Evolutionary conservation across 2,329 filamentous ascomycete genomes (phyloP), one percentile per base, ranked within the genome.

Genomic region (Magnaporthiopsis incrustans): DNA sequence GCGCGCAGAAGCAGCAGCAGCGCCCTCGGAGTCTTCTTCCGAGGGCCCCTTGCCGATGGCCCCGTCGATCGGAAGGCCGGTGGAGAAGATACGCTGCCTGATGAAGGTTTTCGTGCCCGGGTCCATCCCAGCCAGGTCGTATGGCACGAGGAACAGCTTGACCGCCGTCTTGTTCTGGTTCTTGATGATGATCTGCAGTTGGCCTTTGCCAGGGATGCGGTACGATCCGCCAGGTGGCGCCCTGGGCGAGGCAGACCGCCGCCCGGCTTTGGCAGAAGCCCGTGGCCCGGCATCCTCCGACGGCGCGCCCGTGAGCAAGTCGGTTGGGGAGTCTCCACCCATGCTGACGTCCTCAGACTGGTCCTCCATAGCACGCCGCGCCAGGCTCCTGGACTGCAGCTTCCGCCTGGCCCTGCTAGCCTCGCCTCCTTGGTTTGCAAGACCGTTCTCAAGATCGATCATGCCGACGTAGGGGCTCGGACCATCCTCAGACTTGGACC

Each of bases 161-260:
- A 98, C 94, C 1, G 95, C 95, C 4, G 95, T 98, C 73, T 98
- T 98, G 78, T 98, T 97, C 22, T 93, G 94, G 71, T 98, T 99
- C 74, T 98, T 98, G 74, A 99, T 91, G 67, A 99, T 89, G 67
- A 99, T 96, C 71, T 99, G 95, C 18, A 99, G 81, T 75, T 98
- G 95, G 0, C 95, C 95, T 74, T 93, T 90, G 71, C 95, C 89
- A 0, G 95, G 95, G 63, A 99, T 97, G 58, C 95, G 89, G 74
- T 98, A 99, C 71, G 90, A 91, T 50, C 95, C 94, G 10, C 92
- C 92, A 0, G 91, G 90, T 0, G 92, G 91, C 22, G 89, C 85
- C 74, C 75, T 79, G 18, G 74, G 73, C 0, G 75, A 74, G 35
- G 79, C 77, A 7, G 85, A 81, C 63, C 85, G 81, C 57, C 64